A percentile compares a stretch with the other conserved stretches of the same genome.
phyloP scores from a whole-genome alignment of 1,284 basidiomycete genomes.

The Puccinia hordei region DNA sequence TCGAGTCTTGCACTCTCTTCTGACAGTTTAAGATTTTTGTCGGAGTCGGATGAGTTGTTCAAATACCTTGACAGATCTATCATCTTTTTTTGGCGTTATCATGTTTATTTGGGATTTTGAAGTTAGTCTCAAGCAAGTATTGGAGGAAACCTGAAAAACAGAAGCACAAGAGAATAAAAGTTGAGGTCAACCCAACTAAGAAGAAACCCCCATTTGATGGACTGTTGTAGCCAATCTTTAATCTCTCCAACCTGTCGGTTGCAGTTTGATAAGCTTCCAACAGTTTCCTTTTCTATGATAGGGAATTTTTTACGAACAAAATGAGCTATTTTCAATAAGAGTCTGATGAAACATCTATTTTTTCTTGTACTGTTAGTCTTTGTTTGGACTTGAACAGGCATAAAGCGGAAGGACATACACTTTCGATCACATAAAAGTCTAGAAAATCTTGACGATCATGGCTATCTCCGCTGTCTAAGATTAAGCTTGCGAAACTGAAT shows the following conservation, averaged over 20 bases:
- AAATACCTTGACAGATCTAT: constrained; percentile 23
- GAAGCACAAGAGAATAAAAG: neutral
- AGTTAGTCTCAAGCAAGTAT: neutral
- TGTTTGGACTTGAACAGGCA: neutral
- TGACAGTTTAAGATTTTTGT: neutral
- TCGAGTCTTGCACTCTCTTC: neutral
- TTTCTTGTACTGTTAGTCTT: neutral
- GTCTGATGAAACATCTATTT: neutral
- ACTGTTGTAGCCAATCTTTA: neutral
- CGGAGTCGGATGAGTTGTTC: neutral
- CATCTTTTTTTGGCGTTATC: neutral
- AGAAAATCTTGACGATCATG: neutral
- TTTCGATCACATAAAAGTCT: constrained; percentile 12
- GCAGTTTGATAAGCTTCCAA: neutral
- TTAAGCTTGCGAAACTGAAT: neutral
- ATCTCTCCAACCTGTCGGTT: neutral
- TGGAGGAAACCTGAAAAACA: neutral
- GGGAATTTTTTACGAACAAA: too few relatives aligned
- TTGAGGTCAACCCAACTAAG: constrained; percentile 3
- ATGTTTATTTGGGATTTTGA: constrained; percentile 1
- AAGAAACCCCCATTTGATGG: constrained; percentile 2
- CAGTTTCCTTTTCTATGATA: neutral
- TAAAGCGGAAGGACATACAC: neutral
- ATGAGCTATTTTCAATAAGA: neutral
- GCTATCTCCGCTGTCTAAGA: neutral